Evolutionary conservation across 108 stramenopile species (phyloP), one percentile per base, ranked within the genome.

Genomic region (Cyclotella cryptica): DNA sequence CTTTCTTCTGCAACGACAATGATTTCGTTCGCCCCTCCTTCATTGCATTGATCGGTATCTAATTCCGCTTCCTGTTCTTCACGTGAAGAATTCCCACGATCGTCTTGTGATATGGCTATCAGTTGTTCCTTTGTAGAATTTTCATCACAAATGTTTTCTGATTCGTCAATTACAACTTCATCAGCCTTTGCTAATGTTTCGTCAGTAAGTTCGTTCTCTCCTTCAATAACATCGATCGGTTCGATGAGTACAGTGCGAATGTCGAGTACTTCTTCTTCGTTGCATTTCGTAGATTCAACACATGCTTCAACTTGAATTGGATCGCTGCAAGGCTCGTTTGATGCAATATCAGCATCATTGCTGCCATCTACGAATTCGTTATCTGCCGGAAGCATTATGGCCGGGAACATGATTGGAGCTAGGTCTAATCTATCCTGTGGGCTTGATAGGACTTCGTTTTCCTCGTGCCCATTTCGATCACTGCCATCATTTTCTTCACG

Each of bases 331-430:
- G 49, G 6, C n/a, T 51, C 6, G 8, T 19, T 19, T 3, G 8
- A 19, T 19, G 19, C 19, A 19, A 19, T 51, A 51, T 51, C 29
- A 35, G 30, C 19, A 1, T 14, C 22, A 58, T 58, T 28, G 9
- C 26, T 62, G 22, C 35, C 60, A 18, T 62, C 60, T 29, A 19
- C 18, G 51, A 69, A 69, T 69, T 69, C 67, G 43, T 24, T 42
- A 26, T 69, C 67, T 17, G 28, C 67, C 4, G 67, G 67, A 52
- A 69, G 67, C 67, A 69, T 28, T 7, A 35, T 10, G 19, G 39
- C 30, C 30, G 30, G 9, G 4, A 35, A 6, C 6, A 21, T 7
- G 26, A 35, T 18, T 3, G 45, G 44, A 26, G 46, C 10, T 1
- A 3, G 19, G 4, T 35, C 1, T 19, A 19, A 28, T 24, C 26